Base-by-base conservation (phyloP, 73 alveolate genomes). In the Paramecium sonneborni region DNA sequence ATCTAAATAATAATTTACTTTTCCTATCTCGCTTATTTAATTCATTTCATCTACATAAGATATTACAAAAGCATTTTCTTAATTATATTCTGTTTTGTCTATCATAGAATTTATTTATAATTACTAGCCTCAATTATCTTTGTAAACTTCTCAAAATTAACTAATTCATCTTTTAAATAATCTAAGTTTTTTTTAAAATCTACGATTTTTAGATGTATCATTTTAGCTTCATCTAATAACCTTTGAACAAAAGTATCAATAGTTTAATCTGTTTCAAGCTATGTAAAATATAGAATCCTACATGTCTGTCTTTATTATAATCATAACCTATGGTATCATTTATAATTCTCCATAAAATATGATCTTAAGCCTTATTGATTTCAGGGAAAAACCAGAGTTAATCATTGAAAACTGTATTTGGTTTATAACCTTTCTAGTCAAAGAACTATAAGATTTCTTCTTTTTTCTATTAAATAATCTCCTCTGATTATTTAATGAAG, bases 51-150 rank as follows among this genome's bases (percentile, higher is more conserved):
- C 87, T 0, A 74, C 87, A 35, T 74, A 74, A 2, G 87, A 74
- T 32, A 74, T 74, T 30, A 74, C 87, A 12, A 74, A 32, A 12
- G 87, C 87, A 38, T 74, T 74, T n/a, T 74, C 87, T 74, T 74
- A 15, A 10, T 28, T 35, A 38, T 74, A 74, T 35, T 74, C 87
- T 2, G 34, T 34, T 74, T 32, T 38, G 20, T 74, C 87, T 74
- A 32, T 74, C 34, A 30, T 43, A 30, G 28, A 74, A 32, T 67
- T 32, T n/a, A 30, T 30, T 74, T 30, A 35, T 74, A 30, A 35
- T 34, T 32, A 32, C 58, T 74, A 30, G 35, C 55, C 14, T 74
- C 58, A 14, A 35, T 38, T 35, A 30, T 74, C 39, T 52, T 52
- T 52, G 34, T n/a, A 74, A 35, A 74, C 57, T 74, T 74, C 37